These are phyloP conservation scores for Bipolaris zeicola DNA, from an alignment of 2,329 filamentous ascomycete species.

Conservation along the genomic window DNA sequence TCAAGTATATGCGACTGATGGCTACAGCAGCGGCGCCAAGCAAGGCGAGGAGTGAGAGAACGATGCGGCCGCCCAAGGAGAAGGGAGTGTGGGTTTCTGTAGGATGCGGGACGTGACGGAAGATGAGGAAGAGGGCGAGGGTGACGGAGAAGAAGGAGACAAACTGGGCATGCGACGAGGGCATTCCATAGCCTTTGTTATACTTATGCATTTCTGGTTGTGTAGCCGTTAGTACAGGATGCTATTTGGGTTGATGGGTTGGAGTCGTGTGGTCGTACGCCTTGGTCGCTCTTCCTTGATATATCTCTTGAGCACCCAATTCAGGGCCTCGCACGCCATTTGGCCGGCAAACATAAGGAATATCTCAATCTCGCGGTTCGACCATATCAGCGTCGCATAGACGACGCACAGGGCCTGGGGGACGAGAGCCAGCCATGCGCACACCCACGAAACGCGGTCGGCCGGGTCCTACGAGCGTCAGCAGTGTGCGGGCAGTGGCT, in stretches of 20 bases:
- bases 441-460: conserved; percentile 83
- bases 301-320: conserved; percentile 85
- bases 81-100: conserved; percentile 61
- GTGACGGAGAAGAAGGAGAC: conserved; percentile 89
- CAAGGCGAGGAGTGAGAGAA: conserved; percentile 54
- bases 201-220: conserved; percentile 72
- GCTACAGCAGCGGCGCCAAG: conserved; percentile 62
- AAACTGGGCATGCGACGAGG: conserved; percentile 92
- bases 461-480: conserved; percentile 72
- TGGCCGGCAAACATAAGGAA: conserved; percentile 90
- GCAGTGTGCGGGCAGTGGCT: conserved; percentile 11
- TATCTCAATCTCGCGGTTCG: conserved; percentile 88
- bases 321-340: conserved; percentile 86
- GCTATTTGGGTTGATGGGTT: not conserved
- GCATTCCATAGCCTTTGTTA: conserved; percentile 97
- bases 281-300: conserved; percentile 90
- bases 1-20: conserved; percentile 84
- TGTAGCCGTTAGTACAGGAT: conserved; percentile 4
- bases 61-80: conserved; percentile 64
- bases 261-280: conserved; percentile 58
- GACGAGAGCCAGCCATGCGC: conserved; percentile 91
- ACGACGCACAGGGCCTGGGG: conserved; percentile 89
- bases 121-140: conserved; percentile 80
- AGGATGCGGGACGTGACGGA: conserved; percentile 66
- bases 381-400: conserved; percentile 89